Base-by-base conservation (phyloP, 129 eudicot genomes). In the Kitagawia praeruptora region DNA sequence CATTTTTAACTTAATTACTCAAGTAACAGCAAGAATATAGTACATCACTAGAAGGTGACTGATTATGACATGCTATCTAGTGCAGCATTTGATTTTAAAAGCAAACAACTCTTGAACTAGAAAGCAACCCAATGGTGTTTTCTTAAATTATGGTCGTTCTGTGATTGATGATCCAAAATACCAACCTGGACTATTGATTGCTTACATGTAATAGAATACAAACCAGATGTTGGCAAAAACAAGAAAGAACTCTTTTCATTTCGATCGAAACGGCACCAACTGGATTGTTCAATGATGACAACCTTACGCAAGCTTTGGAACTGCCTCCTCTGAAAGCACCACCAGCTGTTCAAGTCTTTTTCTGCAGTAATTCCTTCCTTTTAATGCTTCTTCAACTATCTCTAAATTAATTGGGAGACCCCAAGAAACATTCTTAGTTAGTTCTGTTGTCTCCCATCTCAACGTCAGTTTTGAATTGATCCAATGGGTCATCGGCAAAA, bases 151-250 rank as follows among this genome's bases (percentile, higher is more conserved):
- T 75, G 54, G 40, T 74, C 31, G 56, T 27, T 25, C 41, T 14
- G 2, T 45, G 77, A 7, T 25, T 3, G 8, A 75, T 44, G 51
- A 25, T 75, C 61, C 61, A n/a, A 70, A 70, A 38, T 70, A 37
- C 1, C 75, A 11, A 75, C 61, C 61, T 48, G 48, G 48, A 46
- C 37, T 46, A 75, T 75, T 27, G 61, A 48, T 0, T 46, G 77
- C 25, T 25, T 6, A 44, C 41, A 79, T 51, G 39, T 2, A 34
- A 28, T 31, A 81, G 34, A 80, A 40, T 41, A 74, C n/a, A 79
- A 87, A 77, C 76, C 75, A 39, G 45, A 66, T 12, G 89, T 80
- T 83, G 91, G 85, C 83, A 81, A 80, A 88, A 90, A 84, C 95
- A 83, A 90, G 88, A 82, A 79, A 70, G 82, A 53, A 28, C 79